phyloP scores from a whole-genome alignment of 768 basidiomycete species.

The Macrocybe gigantea region DNA sequence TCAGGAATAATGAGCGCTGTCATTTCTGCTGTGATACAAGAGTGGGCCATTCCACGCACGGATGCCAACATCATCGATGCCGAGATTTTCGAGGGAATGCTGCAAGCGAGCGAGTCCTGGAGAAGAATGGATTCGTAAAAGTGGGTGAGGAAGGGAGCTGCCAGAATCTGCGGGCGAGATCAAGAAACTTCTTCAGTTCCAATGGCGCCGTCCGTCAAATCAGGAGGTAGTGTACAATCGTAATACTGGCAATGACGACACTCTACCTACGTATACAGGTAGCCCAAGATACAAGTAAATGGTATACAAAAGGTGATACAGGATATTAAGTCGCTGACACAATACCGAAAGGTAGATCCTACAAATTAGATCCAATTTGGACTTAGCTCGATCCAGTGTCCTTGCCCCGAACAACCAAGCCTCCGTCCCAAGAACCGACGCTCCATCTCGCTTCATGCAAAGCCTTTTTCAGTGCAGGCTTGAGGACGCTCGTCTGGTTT shows the following conservation, averaged over 20 bases:
- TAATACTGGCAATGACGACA: too few relatives aligned
- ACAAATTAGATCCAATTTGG: background rate
- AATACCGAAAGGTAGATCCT: too few relatives aligned
- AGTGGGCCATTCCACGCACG: conserved; percentile 8
- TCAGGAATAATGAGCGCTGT: conserved; percentile 9
- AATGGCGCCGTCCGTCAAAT: too few relatives aligned
- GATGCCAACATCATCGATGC: conserved; percentile 6
- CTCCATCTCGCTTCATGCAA: conserved; percentile 36
- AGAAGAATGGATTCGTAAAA: conserved; percentile 7
- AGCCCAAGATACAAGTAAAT: too few relatives aligned
- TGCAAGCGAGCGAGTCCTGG: conserved; percentile 9
- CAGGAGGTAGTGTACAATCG: too few relatives aligned
- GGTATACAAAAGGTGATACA: too few relatives aligned
- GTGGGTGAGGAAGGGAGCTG: conserved; percentile 4
- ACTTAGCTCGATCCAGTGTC: too few relatives aligned
- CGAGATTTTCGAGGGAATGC: conserved; percentile 6
- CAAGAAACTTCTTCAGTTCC: too few relatives aligned
- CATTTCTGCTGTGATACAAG: conserved; percentile 3
- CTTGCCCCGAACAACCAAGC: conserved; percentile 43
- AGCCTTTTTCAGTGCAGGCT: conserved; percentile 51
- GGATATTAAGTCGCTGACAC: too few relatives aligned
- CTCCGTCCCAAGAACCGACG: conserved; percentile 38
- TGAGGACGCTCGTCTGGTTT: conserved; percentile 54
- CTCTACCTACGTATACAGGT: too few relatives aligned
- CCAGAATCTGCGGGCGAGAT: conserved; percentile 10